Base-by-base conservation (phyloP, 1,139 yeast species). In the Eremothecium cymbalariae region DNA sequence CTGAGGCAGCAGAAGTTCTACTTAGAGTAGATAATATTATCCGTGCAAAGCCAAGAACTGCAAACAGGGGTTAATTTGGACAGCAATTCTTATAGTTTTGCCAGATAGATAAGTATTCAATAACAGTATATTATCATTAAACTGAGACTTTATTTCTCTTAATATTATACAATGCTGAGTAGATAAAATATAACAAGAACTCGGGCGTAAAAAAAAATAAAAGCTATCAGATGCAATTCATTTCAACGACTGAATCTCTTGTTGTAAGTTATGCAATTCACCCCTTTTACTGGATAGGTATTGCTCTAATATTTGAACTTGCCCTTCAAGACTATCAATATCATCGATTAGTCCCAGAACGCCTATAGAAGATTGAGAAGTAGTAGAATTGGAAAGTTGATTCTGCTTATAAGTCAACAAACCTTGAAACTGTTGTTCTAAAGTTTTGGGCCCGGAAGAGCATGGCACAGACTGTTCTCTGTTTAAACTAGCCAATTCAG, bases 21-120 rank as follows among this genome's bases (percentile, higher is more conserved):
- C 68, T 90, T 51, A 75, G 98, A 58, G 98, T 90, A 28, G 98
- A 93, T 59, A 88, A 90, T 60, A 90, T 90, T 46, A 84, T 93
- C 46, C 78, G 95, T 52, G 97, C 98, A 24, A 88, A 85, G 59
- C 98, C 98, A 43, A 74, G 98, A 64, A 88, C 97, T 32, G 95
- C 97, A 30, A 90, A 83, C 63, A 76, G 98, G 67, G 50, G 50
- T 32, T 48, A 45, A 27, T 49, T 52, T n/a, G n/a, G n/a, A 32
- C 48, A 45, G 5, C n/a, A 25, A n/a, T 30, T 25, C 26, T 50
- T 51, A 57, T 54, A 46, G 47, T 35, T 25, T 28, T 35, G 25
- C 14, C 24, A 15, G 18, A 4, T 15, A n/a, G 6, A 23, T 24
- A 11, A 7, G 8, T 23, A 11, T 23, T 23, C 12, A n/a, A 23